Evolutionary conservation across 805 yeast genomes (phyloP), one percentile per base, ranked within the genome.

Genomic region (Candida silvicultrix): DNA sequence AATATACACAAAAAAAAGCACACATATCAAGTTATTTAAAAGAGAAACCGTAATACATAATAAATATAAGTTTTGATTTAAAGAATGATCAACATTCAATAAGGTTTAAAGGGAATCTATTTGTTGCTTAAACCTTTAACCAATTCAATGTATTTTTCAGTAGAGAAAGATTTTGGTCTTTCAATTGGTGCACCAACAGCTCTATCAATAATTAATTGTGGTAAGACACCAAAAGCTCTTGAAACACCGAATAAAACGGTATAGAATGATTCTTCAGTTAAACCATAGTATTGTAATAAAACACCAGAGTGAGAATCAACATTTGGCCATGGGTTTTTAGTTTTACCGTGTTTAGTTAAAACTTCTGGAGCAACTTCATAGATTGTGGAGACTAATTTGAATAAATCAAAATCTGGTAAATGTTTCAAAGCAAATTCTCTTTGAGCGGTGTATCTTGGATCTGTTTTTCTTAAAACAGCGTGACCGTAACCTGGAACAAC

Each of bases 321-420:
- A 65, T 85, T 85, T 70, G 95, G 94, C 89, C 89, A 85, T 71
- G 94, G 94, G 80, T 85, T 85, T 80, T 85, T 85, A 64, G 92
- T 85, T 80, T 86, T 86, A 68, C 92, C 94, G 68, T 85, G 92
- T 71, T 83, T 74, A 58, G 85, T 81, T 58, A 85, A 77, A 43
- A 85, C 92, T 56, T 68, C 76, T 69, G 94, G 94, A 52, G 94
- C 94, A 59, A 85, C 86, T 68, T 85, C 83, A 70, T 83, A 84
- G 62, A 85, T 81, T 63, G 78, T 76, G 48, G 86, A 78, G 39
- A 86, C 94, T 49, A 86, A 75, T 72, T 81, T 80, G 80, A 85
- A 86, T 66, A 84, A 68, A 58, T 81, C 87, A 66, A 81, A 83
- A 65, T 85, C 84, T 64, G 90, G 89, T 78, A 83, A 74, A 69